Conservation (phyloP, 805 yeast genomes). For the Saccharomycopsis sp. region DNA sequence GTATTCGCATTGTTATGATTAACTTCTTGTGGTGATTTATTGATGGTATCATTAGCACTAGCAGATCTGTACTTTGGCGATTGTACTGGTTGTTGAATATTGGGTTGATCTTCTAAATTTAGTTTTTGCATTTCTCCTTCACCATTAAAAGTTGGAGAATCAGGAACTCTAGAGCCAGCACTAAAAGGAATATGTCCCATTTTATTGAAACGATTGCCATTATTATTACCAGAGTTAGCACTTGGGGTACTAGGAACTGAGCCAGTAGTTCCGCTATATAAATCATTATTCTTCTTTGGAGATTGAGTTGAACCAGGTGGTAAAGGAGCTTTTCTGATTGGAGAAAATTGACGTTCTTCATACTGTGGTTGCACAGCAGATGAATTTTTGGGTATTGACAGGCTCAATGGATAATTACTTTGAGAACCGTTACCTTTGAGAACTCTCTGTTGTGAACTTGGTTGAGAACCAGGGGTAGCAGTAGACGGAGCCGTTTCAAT, state of each 20-base stretch:
- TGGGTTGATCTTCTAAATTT: background rate
- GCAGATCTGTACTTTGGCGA: conserved; percentile 13
- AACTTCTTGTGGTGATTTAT: background rate
- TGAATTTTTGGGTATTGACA: too few relatives aligned
- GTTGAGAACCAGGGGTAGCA: background rate
- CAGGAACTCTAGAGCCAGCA: conserved; percentile 12
- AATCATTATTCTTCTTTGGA: background rate
- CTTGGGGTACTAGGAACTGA: conserved; percentile 1
- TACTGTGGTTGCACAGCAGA: background rate
- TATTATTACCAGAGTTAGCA: background rate
- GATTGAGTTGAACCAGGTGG: conserved; percentile 36
- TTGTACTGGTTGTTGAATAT: background rate
- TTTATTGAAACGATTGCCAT: background rate
- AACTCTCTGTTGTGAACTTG: background rate
- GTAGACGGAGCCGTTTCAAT: conserved; percentile 1
- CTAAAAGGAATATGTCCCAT: conserved; percentile 4
- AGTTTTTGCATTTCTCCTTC: background rate
- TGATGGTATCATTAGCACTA: conserved; percentile 13
- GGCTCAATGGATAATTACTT: background rate
- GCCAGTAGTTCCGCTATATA: background rate
- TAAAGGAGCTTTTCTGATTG: conserved; percentile 67
- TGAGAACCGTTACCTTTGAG: background rate
- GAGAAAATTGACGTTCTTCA: conserved; percentile 32
- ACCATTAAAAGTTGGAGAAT: background rate
- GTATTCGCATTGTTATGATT: background rate